Base-by-base conservation (phyloP, 2,329 filamentous ascomycete species). In the Periconia sp. region DNA sequence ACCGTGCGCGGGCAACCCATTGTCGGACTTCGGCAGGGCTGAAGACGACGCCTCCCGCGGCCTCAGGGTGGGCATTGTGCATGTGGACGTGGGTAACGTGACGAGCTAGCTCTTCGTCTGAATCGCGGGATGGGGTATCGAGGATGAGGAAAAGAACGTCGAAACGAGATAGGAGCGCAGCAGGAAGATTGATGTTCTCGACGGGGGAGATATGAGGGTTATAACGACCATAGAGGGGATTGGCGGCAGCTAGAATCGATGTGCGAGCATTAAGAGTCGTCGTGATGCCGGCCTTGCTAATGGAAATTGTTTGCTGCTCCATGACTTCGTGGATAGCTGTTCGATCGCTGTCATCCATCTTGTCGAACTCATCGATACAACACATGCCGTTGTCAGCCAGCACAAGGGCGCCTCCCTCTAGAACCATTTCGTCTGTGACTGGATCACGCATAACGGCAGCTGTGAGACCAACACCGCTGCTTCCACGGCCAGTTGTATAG, bases 111-210 rank as follows among this genome's bases (percentile, higher is more conserved):
- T 96, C 89, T 65, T 95, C 91, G 64, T 99, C 94, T 0, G 83
- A 81, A 57, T 99, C 94, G 52, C 91, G 87, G 13, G 85, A 86
- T 2, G 94, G 92, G 25, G 90, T 96, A 75, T 99, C 94, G 46
- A 99, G 87, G 61, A 99, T 92, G 33, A 99, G 80, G 80, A 97
- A 99, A 56, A 99, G 83, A 56, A 99, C 82, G 70, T 99, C 94
- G 73, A 99, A 99, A 82, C 94, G 89, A 46, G 92, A 96, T 40
- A 99, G 83, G 15, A 99, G 83, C 15, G 94, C 94, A 13, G 94
- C 94, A n/a, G 94, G 94, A 28, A 99, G 85, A 72, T 99, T 99
- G 74, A 99, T 99, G 73, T 99, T 99, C 72, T 99, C 94, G 18
- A 99, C 92, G 0, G 94, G 94, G 1, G 92, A 96, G 59, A 99